phyloP scores from a whole-genome alignment of 768 basidiomycete genomes.

The Serpula lacrymans region DNA sequence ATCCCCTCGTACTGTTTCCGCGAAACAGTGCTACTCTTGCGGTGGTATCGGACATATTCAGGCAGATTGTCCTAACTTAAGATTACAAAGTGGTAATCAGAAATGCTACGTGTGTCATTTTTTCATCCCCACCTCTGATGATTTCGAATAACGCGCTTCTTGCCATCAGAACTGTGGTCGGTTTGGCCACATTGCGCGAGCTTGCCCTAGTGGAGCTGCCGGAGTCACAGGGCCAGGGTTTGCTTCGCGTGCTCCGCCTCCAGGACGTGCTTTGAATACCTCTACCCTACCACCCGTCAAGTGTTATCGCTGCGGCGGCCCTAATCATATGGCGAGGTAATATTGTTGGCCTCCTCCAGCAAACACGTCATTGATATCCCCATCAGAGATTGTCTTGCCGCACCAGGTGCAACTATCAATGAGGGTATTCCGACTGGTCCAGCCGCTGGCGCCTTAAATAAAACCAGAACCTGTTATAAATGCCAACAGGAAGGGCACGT shows the following conservation, averaged over 20 bases:
- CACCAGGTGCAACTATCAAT: constrained; percentile 51
- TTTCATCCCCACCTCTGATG: constrained; percentile 3
- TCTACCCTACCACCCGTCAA: constrained; percentile 79
- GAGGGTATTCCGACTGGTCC: constrained; percentile 46
- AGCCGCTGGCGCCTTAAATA: constrained; percentile 42
- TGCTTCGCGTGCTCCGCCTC: constrained; percentile 66
- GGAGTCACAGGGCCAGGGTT: constrained; percentile 43
- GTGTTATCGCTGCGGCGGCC: constrained; percentile 87
- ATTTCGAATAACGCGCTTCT: too few relatives aligned
- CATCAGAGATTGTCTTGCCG: constrained; percentile 76
- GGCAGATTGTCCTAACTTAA: constrained; percentile 81
- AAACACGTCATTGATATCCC: constrained; percentile 5
- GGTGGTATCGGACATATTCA: constrained; percentile 90
- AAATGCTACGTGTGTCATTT: constrained; percentile 74
- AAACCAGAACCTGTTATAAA: constrained; percentile 82
- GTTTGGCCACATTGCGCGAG: constrained; percentile 77
- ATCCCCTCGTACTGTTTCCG: constrained; percentile 73
- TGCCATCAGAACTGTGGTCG: constrained; percentile 68
- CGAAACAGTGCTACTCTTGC: constrained; percentile 92
- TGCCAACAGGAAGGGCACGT: constrained; percentile 89
- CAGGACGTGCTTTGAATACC: constrained; percentile 71
- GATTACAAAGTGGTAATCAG: constrained; percentile 63
- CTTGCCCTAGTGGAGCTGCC: constrained; percentile 53
- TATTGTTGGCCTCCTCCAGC: constrained; percentile 6
- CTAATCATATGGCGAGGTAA: constrained; percentile 84